phyloP scores from a whole-genome alignment of 1,284 basidiomycete genomes.

The Ustilago crameri region DNA sequence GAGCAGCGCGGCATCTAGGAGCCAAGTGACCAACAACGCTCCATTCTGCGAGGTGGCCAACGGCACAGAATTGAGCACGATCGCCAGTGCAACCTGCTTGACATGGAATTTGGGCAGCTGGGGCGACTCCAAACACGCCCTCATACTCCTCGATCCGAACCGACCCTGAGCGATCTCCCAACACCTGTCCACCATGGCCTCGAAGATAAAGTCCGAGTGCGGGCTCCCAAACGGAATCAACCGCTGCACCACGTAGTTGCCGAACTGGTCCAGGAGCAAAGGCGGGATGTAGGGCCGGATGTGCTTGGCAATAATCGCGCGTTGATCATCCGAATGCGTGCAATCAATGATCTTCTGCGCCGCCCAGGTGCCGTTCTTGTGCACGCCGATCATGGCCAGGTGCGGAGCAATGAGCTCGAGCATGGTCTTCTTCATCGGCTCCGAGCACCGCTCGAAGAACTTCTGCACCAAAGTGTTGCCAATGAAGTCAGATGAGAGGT shows the following conservation, averaged over 20 bases:
- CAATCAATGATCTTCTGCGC: constrained; percentile 92
- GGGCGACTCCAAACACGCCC: constrained; percentile 91
- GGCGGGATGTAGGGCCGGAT: constrained; percentile 91
- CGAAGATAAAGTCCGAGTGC: constrained; percentile 92
- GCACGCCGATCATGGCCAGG: constrained; percentile 95
- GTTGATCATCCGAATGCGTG: constrained; percentile 86
- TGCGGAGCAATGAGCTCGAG: constrained; percentile 92
- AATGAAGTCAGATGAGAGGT: constrained; percentile 96
- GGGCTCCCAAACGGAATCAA: constrained; percentile 91
- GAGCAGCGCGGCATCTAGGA: constrained; percentile 91
- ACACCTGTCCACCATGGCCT: constrained; percentile 96
- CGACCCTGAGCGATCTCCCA: constrained; percentile 97
- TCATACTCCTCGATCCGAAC: constrained; percentile 96
- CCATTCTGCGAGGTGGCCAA: constrained; percentile 98
- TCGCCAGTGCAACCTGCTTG: constrained; percentile 90
- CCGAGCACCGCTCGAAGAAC: constrained; percentile 89
- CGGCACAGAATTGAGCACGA: constrained; percentile 97
- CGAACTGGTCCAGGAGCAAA: constrained; percentile 92
- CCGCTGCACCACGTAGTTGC: constrained; percentile 97
- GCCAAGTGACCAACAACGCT: constrained; percentile 92
- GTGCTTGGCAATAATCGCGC: constrained; percentile 83
- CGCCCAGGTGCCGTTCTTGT: constrained; percentile 99
- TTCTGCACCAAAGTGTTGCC: constrained; percentile 99
- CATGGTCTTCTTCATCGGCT: constrained; percentile 83
- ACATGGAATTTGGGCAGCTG: constrained; percentile 72